A percentile compares a stretch with the other conserved stretches of the same genome.
Evolutionary conservation across 257 asterid species (phyloP).

Genomic region (Thymus mandschuricus): DNA sequence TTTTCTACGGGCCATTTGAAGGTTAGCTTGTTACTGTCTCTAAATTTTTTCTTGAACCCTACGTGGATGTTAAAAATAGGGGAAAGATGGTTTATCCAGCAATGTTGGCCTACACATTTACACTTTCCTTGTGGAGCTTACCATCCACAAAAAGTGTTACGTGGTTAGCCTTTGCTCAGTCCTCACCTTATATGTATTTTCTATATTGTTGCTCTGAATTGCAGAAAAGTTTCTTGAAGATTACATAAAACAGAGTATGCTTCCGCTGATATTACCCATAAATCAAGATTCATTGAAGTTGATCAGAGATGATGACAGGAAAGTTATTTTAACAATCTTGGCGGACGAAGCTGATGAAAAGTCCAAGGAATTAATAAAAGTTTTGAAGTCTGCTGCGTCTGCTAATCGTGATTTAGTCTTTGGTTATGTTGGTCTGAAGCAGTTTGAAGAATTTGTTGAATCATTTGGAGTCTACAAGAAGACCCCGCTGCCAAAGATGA

Average conservation of each 20-base stretch:
- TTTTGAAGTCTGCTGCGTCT: conserved; percentile 86
- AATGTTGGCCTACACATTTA: conserved; percentile 12
- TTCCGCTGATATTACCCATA: conserved; percentile 74
- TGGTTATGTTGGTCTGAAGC: conserved; percentile 85
- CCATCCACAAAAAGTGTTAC: not conserved
- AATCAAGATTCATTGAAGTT: conserved; percentile 64
- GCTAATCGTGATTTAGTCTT: conserved; percentile 90
- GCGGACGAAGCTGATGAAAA: conserved; percentile 68
- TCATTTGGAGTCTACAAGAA: conserved; percentile 70
- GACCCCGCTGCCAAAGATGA: conserved; percentile 76
- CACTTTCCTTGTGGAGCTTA: conserved; percentile 5
- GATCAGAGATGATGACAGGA: conserved; percentile 72
- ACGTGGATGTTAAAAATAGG: conserved; percentile 6
- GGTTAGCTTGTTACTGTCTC: conserved; percentile 52
- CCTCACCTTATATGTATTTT: conserved; percentile 1
- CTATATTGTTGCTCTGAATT: conserved; percentile 29
- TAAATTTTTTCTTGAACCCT: conserved; percentile 4
- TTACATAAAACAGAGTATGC: conserved; percentile 74
- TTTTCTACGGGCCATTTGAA: conserved; percentile 94
- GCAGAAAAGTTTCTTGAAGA: conserved; percentile 84
- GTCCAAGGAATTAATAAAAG: conserved; percentile 55
- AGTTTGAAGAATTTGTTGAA: conserved; percentile 75
- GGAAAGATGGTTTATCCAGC: not conserved
- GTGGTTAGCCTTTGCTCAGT: not conserved
- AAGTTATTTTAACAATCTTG: conserved; percentile 67